A percentile compares a stretch with the other conserved stretches of the same genome.
phyloP scores from a whole-genome alignment of 202 grass and related monocot genomes.

The Eragrostis tef region DNA sequence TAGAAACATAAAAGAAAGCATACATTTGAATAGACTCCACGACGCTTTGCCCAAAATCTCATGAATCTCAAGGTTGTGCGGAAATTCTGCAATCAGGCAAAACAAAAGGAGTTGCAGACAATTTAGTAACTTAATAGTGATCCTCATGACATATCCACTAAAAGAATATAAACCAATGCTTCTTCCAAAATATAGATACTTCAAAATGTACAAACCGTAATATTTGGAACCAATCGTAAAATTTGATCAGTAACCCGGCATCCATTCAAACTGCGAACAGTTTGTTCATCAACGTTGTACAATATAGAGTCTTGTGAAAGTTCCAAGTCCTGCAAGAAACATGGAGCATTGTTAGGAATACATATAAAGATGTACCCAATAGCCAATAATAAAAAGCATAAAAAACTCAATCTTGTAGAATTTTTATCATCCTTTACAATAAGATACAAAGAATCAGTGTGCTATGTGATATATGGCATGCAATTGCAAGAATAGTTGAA shows the following conservation, averaged over 20 bases:
- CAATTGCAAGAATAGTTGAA: constrained; percentile 14
- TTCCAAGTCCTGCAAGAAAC: constrained; percentile 70
- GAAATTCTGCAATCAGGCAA: constrained; percentile 67
- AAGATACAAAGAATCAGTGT: too few relatives aligned
- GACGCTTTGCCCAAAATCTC: constrained; percentile 85
- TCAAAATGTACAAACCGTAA: constrained; percentile 56
- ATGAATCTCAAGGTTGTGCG: constrained; percentile 95
- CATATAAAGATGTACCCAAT: constrained; percentile 22
- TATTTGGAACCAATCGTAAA: constrained; percentile 79
- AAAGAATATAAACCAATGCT: background rate
- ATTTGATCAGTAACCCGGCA: constrained; percentile 96
- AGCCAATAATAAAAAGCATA: too few relatives aligned
- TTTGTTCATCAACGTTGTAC: constrained; percentile 85
- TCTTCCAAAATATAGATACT: constrained; percentile 15
- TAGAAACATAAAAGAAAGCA: constrained; percentile 3
- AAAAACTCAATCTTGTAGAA: too few relatives aligned
- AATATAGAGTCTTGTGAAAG: constrained; percentile 88
- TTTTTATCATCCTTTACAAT: too few relatives aligned
- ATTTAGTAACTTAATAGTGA: too few relatives aligned
- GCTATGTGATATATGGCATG: background rate
- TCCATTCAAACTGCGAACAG: constrained; percentile 89
- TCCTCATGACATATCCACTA: constrained; percentile 1
- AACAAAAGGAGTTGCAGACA: constrained; percentile 19
- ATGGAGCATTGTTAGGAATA: constrained; percentile 13
- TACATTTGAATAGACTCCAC: constrained; percentile 99